Conservation (phyloP, 805 yeast genomes). For the Candida pini region DNA sequence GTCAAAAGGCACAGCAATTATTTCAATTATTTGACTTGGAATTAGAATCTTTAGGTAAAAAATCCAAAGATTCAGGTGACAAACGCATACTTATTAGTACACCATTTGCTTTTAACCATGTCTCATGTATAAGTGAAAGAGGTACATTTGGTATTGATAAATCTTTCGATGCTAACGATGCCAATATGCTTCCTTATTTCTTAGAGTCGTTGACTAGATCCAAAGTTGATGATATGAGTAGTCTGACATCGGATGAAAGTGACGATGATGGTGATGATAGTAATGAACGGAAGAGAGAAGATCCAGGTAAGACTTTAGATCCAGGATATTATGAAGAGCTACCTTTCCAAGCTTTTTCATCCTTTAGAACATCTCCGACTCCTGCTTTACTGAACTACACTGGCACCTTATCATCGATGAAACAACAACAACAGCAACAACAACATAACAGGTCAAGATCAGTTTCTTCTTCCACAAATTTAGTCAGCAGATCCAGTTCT, state of each 20-base stretch:
- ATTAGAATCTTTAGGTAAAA: constrained; percentile 2
- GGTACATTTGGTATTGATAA: constrained; percentile 27
- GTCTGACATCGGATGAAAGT: no score
- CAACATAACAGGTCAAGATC: constrained; percentile 14
- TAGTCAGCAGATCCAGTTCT: constrained; percentile 19
- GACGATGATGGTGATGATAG: neutral
- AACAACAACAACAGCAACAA: no score
- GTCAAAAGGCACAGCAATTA: constrained; percentile 10
- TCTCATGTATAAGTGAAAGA: constrained; percentile 28
- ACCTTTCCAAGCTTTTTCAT: constrained; percentile 23
- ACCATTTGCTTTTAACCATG: constrained; percentile 29
- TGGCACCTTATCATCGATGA: constrained; percentile 1
- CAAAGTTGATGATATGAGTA: neutral
- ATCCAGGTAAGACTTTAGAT: constrained; percentile 7
- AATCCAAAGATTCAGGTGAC: neutral
- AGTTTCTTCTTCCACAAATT: constrained; percentile 15
- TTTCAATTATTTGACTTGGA: constrained; percentile 17
- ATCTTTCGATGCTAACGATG: constrained; percentile 17
- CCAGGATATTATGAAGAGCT: constrained; percentile 5
- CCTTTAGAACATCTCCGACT: constrained; percentile 28
- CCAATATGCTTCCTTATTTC: constrained; percentile 9
- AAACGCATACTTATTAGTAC: constrained; percentile 22
- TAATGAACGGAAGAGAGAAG: constrained; percentile 1
- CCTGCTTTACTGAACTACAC: constrained; percentile 2
- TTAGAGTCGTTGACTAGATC: constrained; percentile 3